Evolutionary conservation across 2,329 filamentous ascomycete genomes (phyloP).

Genomic region (Stylonectria norvegica): DNA sequence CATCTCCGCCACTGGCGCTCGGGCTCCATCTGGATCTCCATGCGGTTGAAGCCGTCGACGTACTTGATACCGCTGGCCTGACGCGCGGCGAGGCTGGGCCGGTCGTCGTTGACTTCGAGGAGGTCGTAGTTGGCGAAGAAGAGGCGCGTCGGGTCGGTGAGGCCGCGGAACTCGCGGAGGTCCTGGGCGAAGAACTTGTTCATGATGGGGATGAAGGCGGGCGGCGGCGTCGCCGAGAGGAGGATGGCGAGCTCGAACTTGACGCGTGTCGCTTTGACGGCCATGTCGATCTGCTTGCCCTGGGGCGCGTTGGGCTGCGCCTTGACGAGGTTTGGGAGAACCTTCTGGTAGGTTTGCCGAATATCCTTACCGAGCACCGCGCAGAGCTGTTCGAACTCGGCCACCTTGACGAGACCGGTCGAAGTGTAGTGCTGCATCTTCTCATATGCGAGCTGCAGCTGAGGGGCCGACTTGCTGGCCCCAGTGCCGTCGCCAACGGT

Average conservation of each 20-base stretch:
- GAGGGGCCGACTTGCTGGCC: slow-evolving; percentile 39
- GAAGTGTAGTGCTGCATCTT: slow-evolving; percentile 51
- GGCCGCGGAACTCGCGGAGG: slow-evolving; percentile 54
- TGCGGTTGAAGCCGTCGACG: slow-evolving; percentile 58
- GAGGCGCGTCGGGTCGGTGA: slow-evolving; percentile 63
- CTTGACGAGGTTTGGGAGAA: slow-evolving; percentile 42
- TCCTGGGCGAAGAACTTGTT: slow-evolving; percentile 61
- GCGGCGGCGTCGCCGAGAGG: slow-evolving; percentile 44
- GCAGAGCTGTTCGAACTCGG: slow-evolving; percentile 62
- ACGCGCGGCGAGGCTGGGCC: slow-evolving; percentile 41
- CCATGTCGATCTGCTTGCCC: slow-evolving; percentile 41
- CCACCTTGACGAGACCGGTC: slow-evolving; percentile 53
- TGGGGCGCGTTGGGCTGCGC: slow-evolving; percentile 46
- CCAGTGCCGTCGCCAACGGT: slow-evolving; percentile 39
- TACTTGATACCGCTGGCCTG: slow-evolving; percentile 35
- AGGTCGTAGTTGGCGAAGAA: slow-evolving; percentile 71
- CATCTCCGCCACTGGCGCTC: slow-evolving; percentile 36
- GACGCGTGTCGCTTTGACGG: slow-evolving; percentile 44
- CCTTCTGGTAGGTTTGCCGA: slow-evolving; percentile 47
- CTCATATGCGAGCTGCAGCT: slow-evolving; percentile 56
- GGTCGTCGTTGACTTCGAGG: slow-evolving; percentile 62
- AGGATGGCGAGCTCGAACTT: slow-evolving; percentile 53
- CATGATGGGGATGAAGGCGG: slow-evolving; percentile 54
- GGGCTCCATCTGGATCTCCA: slow-evolving; percentile 42
- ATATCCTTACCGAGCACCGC: slow-evolving; percentile 47